Evolutionary conservation across 202 grass and related monocot species (phyloP).

Genomic region (Musa balbisiana): DNA sequence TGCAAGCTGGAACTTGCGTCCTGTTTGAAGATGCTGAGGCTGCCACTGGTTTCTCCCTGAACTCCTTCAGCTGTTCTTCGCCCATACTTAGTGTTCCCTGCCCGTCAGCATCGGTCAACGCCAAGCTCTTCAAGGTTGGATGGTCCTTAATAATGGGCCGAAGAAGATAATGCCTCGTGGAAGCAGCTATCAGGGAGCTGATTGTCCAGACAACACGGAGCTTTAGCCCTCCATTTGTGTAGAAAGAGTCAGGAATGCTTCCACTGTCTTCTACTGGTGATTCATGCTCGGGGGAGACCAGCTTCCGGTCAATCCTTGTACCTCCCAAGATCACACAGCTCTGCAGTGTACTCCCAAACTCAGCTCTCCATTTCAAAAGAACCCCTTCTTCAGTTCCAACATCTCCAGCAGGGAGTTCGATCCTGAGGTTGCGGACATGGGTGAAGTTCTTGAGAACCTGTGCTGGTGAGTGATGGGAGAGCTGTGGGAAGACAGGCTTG

Average conservation of each 20-base stretch:
- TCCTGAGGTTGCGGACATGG: slow-evolving; percentile 2
- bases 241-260: slow-evolving; percentile 11
- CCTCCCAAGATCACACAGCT: slow-evolving; percentile 12
- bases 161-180: neutral
- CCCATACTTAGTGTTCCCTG: slow-evolving; percentile 11
- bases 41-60: slow-evolving; percentile 1
- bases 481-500: slow-evolving; percentile 5
- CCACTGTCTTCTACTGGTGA: neutral
- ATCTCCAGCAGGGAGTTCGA: slow-evolving; percentile 12
- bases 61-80: slow-evolving; percentile 16
- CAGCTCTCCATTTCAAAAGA: slow-evolving; percentile 11
- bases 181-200: slow-evolving; percentile 14
- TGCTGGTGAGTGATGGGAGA: slow-evolving; percentile 9
- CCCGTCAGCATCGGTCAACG: slow-evolving; percentile 5
- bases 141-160: slow-evolving; percentile 1
- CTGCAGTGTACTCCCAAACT: slow-evolving; percentile 10
- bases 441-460: slow-evolving; percentile 3
- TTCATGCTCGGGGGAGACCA: neutral
- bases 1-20: slow-evolving; percentile 7
- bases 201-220: slow-evolving; percentile 10
- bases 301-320: neutral
- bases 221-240: slow-evolving; percentile 8
- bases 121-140: slow-evolving; percentile 14
- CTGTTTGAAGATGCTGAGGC: slow-evolving; percentile 6
- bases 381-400: slow-evolving; percentile 10